Conservation (phyloP, 2,329 filamentous ascomycete genomes). For the Arthrobotrys megalospora region DNA sequence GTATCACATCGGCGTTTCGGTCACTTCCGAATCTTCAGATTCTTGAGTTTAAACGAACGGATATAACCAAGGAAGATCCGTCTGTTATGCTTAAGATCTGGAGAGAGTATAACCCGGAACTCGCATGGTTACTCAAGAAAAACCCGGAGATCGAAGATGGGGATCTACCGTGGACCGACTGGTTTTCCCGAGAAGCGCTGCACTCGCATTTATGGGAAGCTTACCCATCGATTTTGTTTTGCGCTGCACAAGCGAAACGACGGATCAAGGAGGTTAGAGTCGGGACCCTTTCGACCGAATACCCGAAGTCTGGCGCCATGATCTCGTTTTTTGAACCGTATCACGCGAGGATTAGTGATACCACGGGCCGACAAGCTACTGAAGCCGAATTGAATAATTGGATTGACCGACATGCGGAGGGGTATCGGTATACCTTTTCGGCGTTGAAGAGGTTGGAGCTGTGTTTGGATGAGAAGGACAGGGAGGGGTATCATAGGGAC, state of each 20-base stretch:
- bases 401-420: constrained; percentile 33
- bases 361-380: constrained; percentile 27
- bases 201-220: constrained; percentile 55
- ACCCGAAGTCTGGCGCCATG: constrained; percentile 48
- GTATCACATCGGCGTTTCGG: constrained; percentile 46
- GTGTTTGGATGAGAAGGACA: constrained; percentile 51
- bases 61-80: constrained; percentile 52
- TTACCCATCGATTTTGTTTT: constrained; percentile 53
- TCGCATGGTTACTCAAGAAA: constrained; percentile 41
- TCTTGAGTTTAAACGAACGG: constrained; percentile 51
- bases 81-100: constrained; percentile 52
- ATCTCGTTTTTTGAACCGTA: constrained; percentile 52
- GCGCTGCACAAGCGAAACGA: constrained; percentile 44
- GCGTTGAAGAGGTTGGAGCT: constrained; percentile 37
- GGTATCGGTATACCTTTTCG: constrained; percentile 37
- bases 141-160: constrained; percentile 56
- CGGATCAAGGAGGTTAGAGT: constrained; percentile 47
- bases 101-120: constrained; percentile 51
- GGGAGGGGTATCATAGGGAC: constrained; percentile 42
- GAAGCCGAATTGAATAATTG: constrained; percentile 33
- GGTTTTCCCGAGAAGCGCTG: constrained; percentile 48
- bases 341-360: constrained; percentile 47
- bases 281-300: constrained; percentile 31
- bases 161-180: constrained; percentile 53
- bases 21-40: constrained; percentile 44